These are phyloP conservation scores for Lactarius akahatsu DNA, from an alignment of 768 basidiomycete species.

Conservation along the genomic window DNA sequence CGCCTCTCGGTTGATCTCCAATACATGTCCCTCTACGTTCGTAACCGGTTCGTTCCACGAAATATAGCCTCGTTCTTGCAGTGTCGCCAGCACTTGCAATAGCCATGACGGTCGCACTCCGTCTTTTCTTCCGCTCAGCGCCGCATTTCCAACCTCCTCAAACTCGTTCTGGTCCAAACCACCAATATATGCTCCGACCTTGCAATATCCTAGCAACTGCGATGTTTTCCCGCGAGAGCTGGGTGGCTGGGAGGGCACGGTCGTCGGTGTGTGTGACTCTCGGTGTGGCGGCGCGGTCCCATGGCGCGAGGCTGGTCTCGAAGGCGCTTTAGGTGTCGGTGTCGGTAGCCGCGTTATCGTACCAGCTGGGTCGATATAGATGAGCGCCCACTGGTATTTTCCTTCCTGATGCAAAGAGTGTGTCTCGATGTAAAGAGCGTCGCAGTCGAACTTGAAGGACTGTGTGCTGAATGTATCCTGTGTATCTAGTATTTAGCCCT, in stretches of 20 bases:
- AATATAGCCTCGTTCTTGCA: conserved; percentile 26
- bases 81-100: conserved; percentile 21
- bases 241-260: conserved; percentile 11
- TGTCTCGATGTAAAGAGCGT: conserved; percentile 30
- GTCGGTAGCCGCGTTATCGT: conserved; percentile 19
- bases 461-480: conserved; percentile 22
- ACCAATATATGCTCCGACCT: conserved; percentile 22
- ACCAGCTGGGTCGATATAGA: conserved; percentile 23
- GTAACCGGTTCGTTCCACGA: conserved; percentile 11
- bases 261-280: conserved; percentile 14
- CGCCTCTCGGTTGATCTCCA: conserved; percentile 28
- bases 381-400: conserved; percentile 26
- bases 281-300: conserved; percentile 12
- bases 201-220: conserved; percentile 29
- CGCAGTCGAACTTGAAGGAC: conserved; percentile 27
- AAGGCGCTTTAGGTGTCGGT: conserved; percentile 16
- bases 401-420: conserved; percentile 29
- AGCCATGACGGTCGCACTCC: conserved; percentile 22
- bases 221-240: conserved; percentile 14
- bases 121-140: conserved; percentile 17
- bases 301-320: conserved; percentile 23
- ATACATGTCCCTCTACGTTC: conserved; percentile 21
- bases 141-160: conserved; percentile 25
- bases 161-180: conserved; percentile 21
- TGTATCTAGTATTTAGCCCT: neutral